phyloP scores from a whole-genome alignment of 75 land plant genomes.

The Adiantum capillusveneris region DNA sequence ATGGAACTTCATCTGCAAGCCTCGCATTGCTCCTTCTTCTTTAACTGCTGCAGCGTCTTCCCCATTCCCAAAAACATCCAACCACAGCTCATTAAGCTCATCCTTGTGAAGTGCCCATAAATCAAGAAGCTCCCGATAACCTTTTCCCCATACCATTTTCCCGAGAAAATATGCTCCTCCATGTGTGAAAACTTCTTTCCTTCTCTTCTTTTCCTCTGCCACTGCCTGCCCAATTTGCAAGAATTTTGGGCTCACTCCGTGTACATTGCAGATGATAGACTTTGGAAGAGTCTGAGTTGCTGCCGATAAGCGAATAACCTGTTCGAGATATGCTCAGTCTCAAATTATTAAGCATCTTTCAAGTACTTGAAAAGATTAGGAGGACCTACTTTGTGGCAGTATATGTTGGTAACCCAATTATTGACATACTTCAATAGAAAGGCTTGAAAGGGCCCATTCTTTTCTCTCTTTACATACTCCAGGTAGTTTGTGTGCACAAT shows the following conservation, averaged over 20 bases:
- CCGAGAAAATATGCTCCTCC: slow-evolving; percentile 83
- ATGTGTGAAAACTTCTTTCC: slow-evolving; percentile 30
- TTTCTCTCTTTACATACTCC: slow-evolving; percentile 80
- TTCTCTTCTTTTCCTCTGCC: slow-evolving; percentile 30
- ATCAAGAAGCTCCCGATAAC: slow-evolving; percentile 65
- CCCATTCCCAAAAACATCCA: slow-evolving; percentile 80
- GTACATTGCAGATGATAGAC: slow-evolving; percentile 81
- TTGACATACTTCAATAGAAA: slow-evolving; percentile 53
- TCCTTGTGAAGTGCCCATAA: slow-evolving; percentile 48
- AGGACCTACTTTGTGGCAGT: slow-evolving; percentile 64
- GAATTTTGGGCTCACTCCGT: slow-evolving; percentile 85
- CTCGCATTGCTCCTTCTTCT: slow-evolving; percentile 41
- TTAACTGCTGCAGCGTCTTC: slow-evolving; percentile 57
- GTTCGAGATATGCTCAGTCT: not conserved
- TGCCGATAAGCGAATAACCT: slow-evolving; percentile 76
- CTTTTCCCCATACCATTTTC: slow-evolving; percentile 89
- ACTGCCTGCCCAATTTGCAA: slow-evolving; percentile 61
- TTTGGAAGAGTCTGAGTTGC: slow-evolving; percentile 77
- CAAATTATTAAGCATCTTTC: no score
- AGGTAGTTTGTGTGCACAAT: slow-evolving; percentile 81
- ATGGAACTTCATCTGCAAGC: slow-evolving; percentile 47
- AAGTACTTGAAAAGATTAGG: not conserved
- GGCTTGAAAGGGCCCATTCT: slow-evolving; percentile 51
- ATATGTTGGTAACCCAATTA: slow-evolving; percentile 64
- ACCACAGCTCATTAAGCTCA: slow-evolving; percentile 41